These are phyloP conservation scores for Penicillium tannophilum DNA, from an alignment of 495 filamentous ascomycete species.

Conservation along the genomic window DNA sequence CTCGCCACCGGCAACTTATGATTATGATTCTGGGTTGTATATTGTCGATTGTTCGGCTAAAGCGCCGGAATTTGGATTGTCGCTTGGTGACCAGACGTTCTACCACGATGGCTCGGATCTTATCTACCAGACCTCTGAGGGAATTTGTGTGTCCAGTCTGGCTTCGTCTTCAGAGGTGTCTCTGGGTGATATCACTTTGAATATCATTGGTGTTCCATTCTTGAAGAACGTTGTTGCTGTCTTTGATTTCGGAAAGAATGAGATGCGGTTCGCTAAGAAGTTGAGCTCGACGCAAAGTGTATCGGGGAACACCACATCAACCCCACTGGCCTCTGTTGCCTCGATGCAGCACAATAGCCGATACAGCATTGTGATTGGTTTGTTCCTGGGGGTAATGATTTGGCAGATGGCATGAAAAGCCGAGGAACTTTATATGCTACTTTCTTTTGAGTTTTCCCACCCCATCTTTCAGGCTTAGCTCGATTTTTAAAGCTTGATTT, in stretches of 20 bases:
- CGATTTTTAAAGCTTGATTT: too few species aligned
- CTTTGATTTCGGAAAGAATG: conserved; percentile 59
- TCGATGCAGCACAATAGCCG: too few species aligned
- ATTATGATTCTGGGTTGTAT: conserved; percentile 50
- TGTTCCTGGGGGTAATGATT: too few species aligned
- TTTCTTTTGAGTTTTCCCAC: too few species aligned
- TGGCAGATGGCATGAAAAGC: too few species aligned
- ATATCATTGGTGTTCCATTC: conserved; percentile 69
- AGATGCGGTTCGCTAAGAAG: conserved; percentile 50
- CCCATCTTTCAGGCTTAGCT: too few species aligned
- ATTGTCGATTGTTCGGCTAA: conserved; percentile 63
- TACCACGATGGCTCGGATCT: conserved; percentile 53
- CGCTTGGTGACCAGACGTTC: conserved; percentile 51
- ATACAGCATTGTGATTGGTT: too few species aligned
- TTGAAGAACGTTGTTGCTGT: conserved; percentile 75
- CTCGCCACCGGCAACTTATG: conserved; percentile 51
- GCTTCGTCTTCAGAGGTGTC: conserved; percentile 30
- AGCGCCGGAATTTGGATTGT: conserved; percentile 53
- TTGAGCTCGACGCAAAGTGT: neutral
- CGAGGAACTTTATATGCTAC: too few species aligned
- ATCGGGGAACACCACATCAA: too few species aligned
- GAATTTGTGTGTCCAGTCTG: conserved; percentile 38
- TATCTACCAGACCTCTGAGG: conserved; percentile 42
- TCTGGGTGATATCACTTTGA: conserved; percentile 37
- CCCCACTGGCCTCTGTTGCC: too few species aligned